phyloP scores from a whole-genome alignment of 805 yeast genomes.

The Candida nemodendra region DNA sequence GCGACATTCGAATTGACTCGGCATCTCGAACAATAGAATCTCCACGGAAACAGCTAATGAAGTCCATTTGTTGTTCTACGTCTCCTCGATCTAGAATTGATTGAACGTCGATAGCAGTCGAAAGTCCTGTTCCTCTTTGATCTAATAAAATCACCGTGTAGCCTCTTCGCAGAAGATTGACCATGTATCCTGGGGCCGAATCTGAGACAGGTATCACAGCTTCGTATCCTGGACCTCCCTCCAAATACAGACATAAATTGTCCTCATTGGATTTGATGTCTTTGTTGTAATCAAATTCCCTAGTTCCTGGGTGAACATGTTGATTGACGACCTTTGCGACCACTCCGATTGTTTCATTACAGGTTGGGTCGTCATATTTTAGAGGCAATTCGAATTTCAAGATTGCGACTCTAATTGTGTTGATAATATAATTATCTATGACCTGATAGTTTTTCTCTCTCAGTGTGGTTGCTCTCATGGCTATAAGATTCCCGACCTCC shows the following conservation, averaged over 20 bases:
- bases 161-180: constrained; percentile 17
- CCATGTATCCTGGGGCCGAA: constrained; percentile 16
- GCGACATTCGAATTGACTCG: constrained; percentile 41
- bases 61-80: constrained; percentile 36
- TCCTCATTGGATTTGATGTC: constrained; percentile 26
- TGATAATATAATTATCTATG: constrained; percentile 19
- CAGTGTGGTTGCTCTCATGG: no score
- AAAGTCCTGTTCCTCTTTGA: constrained; percentile 63
- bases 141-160: constrained; percentile 41
- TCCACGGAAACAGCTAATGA: constrained; percentile 47
- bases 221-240: constrained; percentile 58
- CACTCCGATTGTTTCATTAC: constrained; percentile 15
- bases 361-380: constrained; percentile 14
- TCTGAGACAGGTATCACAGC: constrained; percentile 26
- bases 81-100: constrained; percentile 20
- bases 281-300: constrained; percentile 7
- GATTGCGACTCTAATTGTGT: constrained; percentile 20
- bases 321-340: constrained; percentile 24
- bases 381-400: constrained; percentile 29
- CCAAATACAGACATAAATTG: constrained; percentile 39
- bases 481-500: no score
- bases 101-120: constrained; percentile 43
- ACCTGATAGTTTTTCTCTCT: neutral
- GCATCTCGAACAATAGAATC: constrained; percentile 52
- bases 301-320: constrained; percentile 1